Evolutionary conservation across 2,329 filamentous ascomycete species (phyloP).

Genomic region (Penicillium rolfsii): DNA sequence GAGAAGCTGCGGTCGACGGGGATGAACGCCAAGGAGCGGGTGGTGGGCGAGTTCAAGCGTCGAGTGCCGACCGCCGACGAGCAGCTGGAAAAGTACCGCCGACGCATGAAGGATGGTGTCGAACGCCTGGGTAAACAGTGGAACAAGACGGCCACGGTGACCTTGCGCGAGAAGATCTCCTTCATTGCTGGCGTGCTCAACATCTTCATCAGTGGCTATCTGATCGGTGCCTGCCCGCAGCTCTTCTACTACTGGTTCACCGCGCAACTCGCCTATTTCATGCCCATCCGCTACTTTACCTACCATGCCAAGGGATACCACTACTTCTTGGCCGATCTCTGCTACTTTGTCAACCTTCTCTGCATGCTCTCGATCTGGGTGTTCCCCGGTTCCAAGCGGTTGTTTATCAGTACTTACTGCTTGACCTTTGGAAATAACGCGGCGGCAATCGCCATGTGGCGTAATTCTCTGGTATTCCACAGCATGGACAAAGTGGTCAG

Average conservation of each 20-base stretch:
- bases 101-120: slow-evolving; percentile 84
- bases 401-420: slow-evolving; percentile 91
- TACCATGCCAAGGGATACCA: slow-evolving; percentile 92
- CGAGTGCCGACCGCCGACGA: slow-evolving; percentile 86
- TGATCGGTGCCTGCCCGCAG: slow-evolving; percentile 83
- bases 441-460: slow-evolving; percentile 97
- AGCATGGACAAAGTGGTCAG: slow-evolving; percentile 97
- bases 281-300: slow-evolving; percentile 91
- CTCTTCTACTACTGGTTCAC: slow-evolving; percentile 95
- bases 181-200: slow-evolving; percentile 97
- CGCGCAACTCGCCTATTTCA: slow-evolving; percentile 84
- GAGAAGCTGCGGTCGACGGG: slow-evolving; percentile 78
- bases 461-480: slow-evolving; percentile 97
- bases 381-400: slow-evolving; percentile 84
- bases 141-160: slow-evolving; percentile 88
- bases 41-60: slow-evolving; percentile 90
- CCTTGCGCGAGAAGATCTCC: slow-evolving; percentile 86
- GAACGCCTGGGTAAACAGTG: slow-evolving; percentile 82
- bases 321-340: slow-evolving; percentile 95
- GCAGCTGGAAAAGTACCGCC: slow-evolving; percentile 86
- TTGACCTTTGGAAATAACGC: slow-evolving; percentile 96
- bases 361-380: slow-evolving; percentile 82
- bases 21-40: slow-evolving; percentile 78
- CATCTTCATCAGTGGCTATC: slow-evolving; percentile 93
- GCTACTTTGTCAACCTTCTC: slow-evolving; percentile 96